Evolutionary conservation across 495 filamentous ascomycete genomes (phyloP).

Genomic region (Xylaria venustula): DNA sequence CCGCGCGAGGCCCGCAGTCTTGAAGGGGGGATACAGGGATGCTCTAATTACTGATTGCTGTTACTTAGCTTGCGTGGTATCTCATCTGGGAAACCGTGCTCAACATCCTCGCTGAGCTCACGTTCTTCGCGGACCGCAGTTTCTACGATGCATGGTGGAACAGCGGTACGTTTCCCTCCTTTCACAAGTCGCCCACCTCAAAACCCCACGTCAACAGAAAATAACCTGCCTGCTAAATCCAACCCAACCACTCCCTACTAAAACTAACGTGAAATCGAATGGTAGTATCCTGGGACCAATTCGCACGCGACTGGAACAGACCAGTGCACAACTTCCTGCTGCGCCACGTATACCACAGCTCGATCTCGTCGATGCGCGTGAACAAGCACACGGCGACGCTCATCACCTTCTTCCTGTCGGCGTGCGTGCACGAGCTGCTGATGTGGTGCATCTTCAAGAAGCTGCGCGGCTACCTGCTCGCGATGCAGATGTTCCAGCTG

Average conservation of each 20-base stretch:
- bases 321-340: constrained; percentile 70
- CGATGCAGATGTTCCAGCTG: constrained; percentile 68
- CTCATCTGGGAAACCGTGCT: constrained; percentile 80
- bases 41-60: too few species aligned
- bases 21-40: too few species aligned
- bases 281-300: constrained; percentile 64
- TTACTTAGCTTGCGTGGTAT: constrained; percentile 60
- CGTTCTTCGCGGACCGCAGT: constrained; percentile 70
- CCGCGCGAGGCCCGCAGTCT: too few species aligned
- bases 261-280: too few species aligned
- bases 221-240: too few species aligned
- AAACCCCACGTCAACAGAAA: too few species aligned
- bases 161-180: constrained; percentile 24
- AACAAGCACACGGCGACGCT: constrained; percentile 68
- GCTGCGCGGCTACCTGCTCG: constrained; percentile 68
- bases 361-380: constrained; percentile 67
- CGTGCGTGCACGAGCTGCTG: constrained; percentile 69
- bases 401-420: constrained; percentile 69
- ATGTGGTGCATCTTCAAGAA: constrained; percentile 80
- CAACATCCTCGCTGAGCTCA: constrained; percentile 72
- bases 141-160: constrained; percentile 80
- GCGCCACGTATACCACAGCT: constrained; percentile 72
- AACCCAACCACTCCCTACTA: neutral
- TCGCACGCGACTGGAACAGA: constrained; percentile 74
- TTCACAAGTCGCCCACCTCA: neutral